Base-by-base conservation (phyloP, 1,284 basidiomycete genomes). In the Cryptococcus wingfieldii region DNA sequence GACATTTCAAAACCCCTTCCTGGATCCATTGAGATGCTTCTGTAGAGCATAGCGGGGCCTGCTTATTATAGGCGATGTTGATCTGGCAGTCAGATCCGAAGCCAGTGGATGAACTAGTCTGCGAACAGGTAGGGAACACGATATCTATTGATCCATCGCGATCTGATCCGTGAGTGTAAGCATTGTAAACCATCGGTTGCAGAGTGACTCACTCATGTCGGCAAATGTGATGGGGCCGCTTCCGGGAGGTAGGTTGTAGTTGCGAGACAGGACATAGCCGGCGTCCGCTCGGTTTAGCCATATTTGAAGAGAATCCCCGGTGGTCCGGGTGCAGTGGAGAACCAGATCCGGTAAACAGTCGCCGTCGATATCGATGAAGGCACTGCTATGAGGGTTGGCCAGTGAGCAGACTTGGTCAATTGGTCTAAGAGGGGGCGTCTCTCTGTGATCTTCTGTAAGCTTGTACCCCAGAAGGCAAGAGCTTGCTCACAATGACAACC, bases 311-410 rank as follows among this genome's bases (percentile, higher is more conserved):
- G 81, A 84, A 59, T 81, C 82, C 75, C 7, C 79, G 79, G 28
- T 69, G 74, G 16, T 80, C 79, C 49, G 86, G 81, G 58, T 47
- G 38, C 96, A 98, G 16, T 91, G 85, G 9, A 98, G 81, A 70
- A 98, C 95, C 4, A 98, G 77, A 67, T 98, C 95, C 86, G 92
- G 91, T 6, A 97, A 80, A 74, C 96, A 98, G 74, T 99, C 95
- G 13, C 95, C 95, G 64, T 98, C 86, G 48, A 99, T 78, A 71
- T 99, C 95, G 16, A 98, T 83, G n/a, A 92, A 88, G 0, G 93
- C 92, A 71, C 93, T 96, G 70, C 88, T 93, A 73, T 98, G 96
- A 1, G 94, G 93, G 63, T 87, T 84, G 3, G 89, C 83, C 12
- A 95, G 74, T 13, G 79, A 82, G 76, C 96, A 98, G 43, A 68